phyloP scores from a whole-genome alignment of 1,284 basidiomycete species.

The Porodaedalea pini region DNA sequence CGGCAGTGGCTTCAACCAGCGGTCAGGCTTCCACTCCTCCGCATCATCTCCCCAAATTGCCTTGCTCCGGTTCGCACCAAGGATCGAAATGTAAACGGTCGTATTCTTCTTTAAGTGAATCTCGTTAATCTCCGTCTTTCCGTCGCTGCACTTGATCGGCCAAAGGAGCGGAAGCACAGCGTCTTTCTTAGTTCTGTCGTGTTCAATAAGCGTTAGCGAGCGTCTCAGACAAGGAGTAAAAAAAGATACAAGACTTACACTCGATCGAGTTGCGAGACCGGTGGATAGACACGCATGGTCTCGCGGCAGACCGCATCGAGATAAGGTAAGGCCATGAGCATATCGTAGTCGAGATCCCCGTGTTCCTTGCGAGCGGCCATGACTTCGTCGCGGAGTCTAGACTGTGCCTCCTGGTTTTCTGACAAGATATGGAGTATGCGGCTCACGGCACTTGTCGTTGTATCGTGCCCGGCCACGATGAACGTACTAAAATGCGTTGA shows the following conservation, averaged over 20 bases:
- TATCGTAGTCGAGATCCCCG: slow-evolving; percentile 30
- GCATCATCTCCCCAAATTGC: slow-evolving; percentile 24
- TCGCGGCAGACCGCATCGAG: slow-evolving; percentile 35
- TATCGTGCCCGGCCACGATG: slow-evolving; percentile 31
- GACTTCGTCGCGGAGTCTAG: slow-evolving; percentile 29
- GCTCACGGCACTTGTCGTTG: slow-evolving; percentile 29
- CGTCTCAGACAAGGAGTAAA: not conserved
- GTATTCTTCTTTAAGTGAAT: slow-evolving; percentile 23
- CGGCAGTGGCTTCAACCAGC: slow-evolving; percentile 22
- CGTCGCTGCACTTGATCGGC: slow-evolving; percentile 18
- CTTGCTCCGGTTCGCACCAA: slow-evolving; percentile 22
- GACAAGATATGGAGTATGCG: slow-evolving; percentile 27
- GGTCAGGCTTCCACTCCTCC: slow-evolving; percentile 25
- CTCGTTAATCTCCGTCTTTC: slow-evolving; percentile 14
- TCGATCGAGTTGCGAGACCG: slow-evolving; percentile 7
- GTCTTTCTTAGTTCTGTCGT: slow-evolving; percentile 14
- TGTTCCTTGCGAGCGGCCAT: slow-evolving; percentile 21
- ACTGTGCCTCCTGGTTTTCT: slow-evolving; percentile 26
- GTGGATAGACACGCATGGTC: slow-evolving; percentile 26
- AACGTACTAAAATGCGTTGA: slow-evolving; percentile 28
- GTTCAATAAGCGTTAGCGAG: not conserved
- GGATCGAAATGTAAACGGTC: slow-evolving; percentile 22
- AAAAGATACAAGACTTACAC: slow-evolving; percentile 13
- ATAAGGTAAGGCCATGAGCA: slow-evolving; percentile 30
- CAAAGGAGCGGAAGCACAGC: slow-evolving; percentile 22